Evolutionary conservation across 192 early-diverging fungal genomes (phyloP).

Genomic region (Jimgerdemannia lactiflua): DNA sequence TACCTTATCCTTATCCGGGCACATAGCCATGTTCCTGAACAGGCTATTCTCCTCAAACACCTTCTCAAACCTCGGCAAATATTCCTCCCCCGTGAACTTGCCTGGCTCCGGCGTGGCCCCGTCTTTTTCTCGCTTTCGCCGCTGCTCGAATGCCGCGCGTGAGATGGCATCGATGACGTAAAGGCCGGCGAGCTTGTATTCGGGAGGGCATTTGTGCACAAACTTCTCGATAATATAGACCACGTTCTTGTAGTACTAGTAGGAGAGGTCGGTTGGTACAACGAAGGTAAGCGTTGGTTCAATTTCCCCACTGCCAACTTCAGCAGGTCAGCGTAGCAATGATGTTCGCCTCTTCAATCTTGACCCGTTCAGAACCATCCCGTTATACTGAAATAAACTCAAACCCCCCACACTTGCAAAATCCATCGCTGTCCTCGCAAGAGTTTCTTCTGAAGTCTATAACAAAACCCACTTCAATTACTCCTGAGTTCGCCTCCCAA

Average conservation of each 20-base stretch:
- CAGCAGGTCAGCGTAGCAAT: not conserved
- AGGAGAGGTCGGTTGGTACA: too few species aligned
- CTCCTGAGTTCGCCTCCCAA: not conserved
- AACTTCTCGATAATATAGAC: conserved; percentile 48
- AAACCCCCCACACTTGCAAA: not conserved
- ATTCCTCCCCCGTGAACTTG: conserved; percentile 9
- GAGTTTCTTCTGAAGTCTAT: too few species aligned
- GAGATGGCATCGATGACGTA: conserved; percentile 63
- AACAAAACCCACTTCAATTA: too few species aligned
- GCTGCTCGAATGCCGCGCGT: conserved; percentile 35
- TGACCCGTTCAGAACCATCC: too few species aligned
- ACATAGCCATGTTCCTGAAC: conserved; percentile 12
- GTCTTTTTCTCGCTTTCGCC: conserved; percentile 25
- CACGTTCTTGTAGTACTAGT: conserved; percentile 52
- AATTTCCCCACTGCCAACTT: not conserved
- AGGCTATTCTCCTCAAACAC: conserved; percentile 21
- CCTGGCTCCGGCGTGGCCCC: conserved; percentile 10
- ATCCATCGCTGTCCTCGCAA: not conserved
- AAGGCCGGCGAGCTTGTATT: conserved; percentile 57
- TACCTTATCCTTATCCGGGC: conserved; percentile 34
- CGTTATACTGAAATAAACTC: too few species aligned
- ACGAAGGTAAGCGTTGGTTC: too few species aligned
- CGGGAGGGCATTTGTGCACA: conserved; percentile 43
- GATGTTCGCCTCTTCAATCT: too few species aligned
- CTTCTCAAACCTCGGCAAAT: conserved; percentile 25